Base-by-base conservation (phyloP, 2,329 filamentous ascomycete genomes). In the Verruconis gallopava region DNA sequence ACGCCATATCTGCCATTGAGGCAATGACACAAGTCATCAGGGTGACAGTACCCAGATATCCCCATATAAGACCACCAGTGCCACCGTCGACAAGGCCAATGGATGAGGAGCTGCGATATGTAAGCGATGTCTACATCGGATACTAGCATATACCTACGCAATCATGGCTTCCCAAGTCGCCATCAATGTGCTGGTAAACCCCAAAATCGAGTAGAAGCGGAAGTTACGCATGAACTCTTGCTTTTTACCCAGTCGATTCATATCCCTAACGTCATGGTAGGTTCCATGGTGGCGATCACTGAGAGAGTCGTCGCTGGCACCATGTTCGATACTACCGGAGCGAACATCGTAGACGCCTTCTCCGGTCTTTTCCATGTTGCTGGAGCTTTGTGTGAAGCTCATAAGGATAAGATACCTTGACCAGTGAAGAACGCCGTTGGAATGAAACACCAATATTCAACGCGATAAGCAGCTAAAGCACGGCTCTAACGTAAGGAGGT, bases 1-100 rank as follows among this genome's bases (percentile, higher is more conserved):
- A 48, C 3, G 46, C 40, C 41, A 48, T 46, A 12, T 48, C 46
- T 12, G 46, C 46, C 41, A 48, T 45, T 4, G 44, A 46, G n/a
- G 44, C 37, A 17, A 47, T 44, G 12, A 42, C 37, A 14, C 33
- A 36, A 14, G 33, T 37, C 19, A 48, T 30, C 1, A 44, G 14
- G 18, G 34, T 6, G 11, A 35, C 33, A 1, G 42, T 40, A 9
- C 4, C 28, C 15, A 48, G 5, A 21, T 37, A 47, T 3, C 21
- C 34, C 44, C 41, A 48, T 4, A 48, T 35, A 21, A 44, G 12
- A 17, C 46, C 46, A 17, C 6, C 40, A 5, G 35, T 38, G 17
- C 46, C 46, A 14, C 46, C 46, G 37, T 48, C 35, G n/a, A 37
- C 21, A n/a, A 48, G 37, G n/a, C 40, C 40, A 18, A 40, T 40